Evolutionary conservation across 2,329 filamentous ascomycete species (phyloP).

Genomic region (Ophiostoma sp.): DNA sequence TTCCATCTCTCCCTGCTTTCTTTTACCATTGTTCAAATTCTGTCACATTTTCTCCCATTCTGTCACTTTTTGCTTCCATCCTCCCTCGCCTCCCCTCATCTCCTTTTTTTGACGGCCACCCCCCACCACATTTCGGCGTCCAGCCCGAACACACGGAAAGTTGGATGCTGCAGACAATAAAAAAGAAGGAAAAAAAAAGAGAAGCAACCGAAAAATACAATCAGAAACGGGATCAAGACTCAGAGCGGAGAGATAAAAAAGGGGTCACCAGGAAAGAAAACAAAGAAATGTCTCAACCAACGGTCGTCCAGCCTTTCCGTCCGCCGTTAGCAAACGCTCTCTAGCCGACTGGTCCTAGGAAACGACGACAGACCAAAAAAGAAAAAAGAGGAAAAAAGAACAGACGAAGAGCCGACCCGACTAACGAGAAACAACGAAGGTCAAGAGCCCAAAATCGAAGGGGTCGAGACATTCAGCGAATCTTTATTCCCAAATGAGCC

Average conservation of each 20-base stretch:
- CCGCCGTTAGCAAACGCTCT: slow-evolving; percentile 6
- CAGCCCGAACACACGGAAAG: not conserved
- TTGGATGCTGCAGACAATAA: not conserved
- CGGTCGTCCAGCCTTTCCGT: not conserved
- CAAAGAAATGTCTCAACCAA: slow-evolving; percentile 16
- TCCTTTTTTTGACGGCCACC: slow-evolving; percentile 7
- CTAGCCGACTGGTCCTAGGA: not conserved
- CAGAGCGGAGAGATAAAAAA: not conserved
- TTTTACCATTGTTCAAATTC: not conserved
- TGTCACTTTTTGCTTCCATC: slow-evolving; percentile 17
- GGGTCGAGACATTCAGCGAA: not conserved
- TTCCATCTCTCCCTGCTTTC: not conserved
- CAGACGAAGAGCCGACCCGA: not conserved
- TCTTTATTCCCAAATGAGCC: slow-evolving; percentile 6
- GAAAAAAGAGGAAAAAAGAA: not conserved
- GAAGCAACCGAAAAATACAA: not conserved
- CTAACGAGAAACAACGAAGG: not conserved
- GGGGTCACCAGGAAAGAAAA: not conserved
- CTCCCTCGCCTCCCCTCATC: not conserved
- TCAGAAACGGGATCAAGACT: not conserved
- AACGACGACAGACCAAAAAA: not conserved
- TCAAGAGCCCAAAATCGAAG: not conserved
- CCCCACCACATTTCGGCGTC: not conserved
- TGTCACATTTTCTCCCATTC: slow-evolving; percentile 14
- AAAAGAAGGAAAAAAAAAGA: not conserved